A percentile compares a stretch with the other conserved stretches of the same genome.
These are phyloP conservation scores for Diaporthe destruens DNA, from an alignment of 2,329 filamentous ascomycete species.

Conservation along the genomic window DNA sequence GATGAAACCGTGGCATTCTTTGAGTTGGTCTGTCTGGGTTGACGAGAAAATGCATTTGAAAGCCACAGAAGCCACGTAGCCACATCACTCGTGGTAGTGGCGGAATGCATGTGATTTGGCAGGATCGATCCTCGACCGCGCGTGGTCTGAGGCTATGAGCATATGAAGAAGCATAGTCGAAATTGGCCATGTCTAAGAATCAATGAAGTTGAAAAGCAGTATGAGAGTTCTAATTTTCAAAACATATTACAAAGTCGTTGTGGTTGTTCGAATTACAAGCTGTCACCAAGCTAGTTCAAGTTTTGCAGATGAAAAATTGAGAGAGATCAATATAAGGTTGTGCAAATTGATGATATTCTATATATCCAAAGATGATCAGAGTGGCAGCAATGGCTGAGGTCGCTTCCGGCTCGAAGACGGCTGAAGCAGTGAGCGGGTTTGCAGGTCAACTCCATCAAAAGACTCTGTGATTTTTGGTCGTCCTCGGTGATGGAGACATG, in stretches of 20 bases:
- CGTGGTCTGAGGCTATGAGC: neutral
- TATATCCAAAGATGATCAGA: neutral
- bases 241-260: no score
- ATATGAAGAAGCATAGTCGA: neutral
- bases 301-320: no score
- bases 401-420: no score
- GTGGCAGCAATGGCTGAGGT: neutral
- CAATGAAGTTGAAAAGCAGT: neutral
- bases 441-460: neutral
- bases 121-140: neutral
- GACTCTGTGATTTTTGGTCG: neutral
- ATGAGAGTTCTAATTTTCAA: neutral
- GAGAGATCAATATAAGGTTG: no score
- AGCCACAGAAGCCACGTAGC: neutral
- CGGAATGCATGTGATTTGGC: neutral
- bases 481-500: neutral
- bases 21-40: slow-evolving; percentile 23
- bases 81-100: neutral
- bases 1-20: slow-evolving; percentile 8
- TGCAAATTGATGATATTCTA: no score
- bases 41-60: slow-evolving; percentile 16
- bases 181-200: neutral
- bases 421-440: no score
- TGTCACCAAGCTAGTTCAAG: no score
- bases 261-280: no score